Base-by-base conservation (phyloP, 2,329 filamentous ascomycete genomes). In the Colletotrichum sp. region DNA sequence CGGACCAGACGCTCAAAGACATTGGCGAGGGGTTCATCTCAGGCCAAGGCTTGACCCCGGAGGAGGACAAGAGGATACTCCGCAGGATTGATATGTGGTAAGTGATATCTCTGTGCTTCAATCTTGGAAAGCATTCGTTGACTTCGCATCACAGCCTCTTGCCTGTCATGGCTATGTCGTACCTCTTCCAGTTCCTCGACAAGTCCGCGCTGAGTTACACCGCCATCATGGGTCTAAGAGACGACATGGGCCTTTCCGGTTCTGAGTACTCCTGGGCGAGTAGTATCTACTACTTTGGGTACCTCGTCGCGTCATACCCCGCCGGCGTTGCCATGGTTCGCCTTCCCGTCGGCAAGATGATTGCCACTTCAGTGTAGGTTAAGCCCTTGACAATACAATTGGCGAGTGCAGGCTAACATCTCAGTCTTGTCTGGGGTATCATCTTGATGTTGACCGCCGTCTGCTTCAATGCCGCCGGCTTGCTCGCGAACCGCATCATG, bases 271-370 rank as follows among this genome's bases (percentile, higher is more conserved):
- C 87, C 8, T 91, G 89, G 88, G 82, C 88, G 0, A 83, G 83
- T 10, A 86, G 81, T 52, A 87, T 90, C 80, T 90, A 89, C 77
- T 90, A 90, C 80, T 87, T 90, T 78, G 88, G 88, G 1, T 90
- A 90, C 70, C 80, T 90, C 9, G 30, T 81, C 10, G 80, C 81
- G 3, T 82, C 79, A 6, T 84, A 81, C 36, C 79, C 81, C 0
- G 76, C 75, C 5, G 81, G 75, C 26, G 30, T 80, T 34, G 82
- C 93, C 12, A 91, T 92, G 89, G 88, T 91, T 1, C 64, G 79
- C 0, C 83, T 89, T 6, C 72, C 67, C 3, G 79, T 83, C 7
- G 80, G 77, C 67, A 84, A 83, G 69, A 78, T 79, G 6, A 80
- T 83, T 69, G 74, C 79, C 18, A 26, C n/a, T 18, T 72, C 64